Evolutionary conservation across 1,284 basidiomycete genomes (phyloP).

Genomic region (Pascua sp.): DNA sequence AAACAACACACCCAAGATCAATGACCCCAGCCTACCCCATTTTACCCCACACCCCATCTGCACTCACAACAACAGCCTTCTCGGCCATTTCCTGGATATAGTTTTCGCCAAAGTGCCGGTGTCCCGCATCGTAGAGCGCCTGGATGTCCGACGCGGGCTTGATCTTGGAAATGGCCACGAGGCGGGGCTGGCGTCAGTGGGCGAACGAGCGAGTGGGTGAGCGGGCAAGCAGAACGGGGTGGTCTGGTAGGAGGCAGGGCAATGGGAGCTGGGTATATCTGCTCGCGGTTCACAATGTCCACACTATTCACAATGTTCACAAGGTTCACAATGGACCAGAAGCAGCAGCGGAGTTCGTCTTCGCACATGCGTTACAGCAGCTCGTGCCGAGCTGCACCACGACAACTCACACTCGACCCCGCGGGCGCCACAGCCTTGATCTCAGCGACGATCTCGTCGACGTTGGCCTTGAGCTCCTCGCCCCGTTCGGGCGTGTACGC

Average conservation of each 20-base stretch:
- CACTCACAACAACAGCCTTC: constrained; percentile 70
- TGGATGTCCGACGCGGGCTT: constrained; percentile 85
- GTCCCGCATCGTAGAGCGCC: constrained; percentile 72
- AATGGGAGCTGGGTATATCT: too few species aligned
- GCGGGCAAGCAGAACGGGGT: too few species aligned
- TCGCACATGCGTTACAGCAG: neutral
- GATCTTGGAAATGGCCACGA: constrained; percentile 92
- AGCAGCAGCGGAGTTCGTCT: too few species aligned
- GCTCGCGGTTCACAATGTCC: too few species aligned
- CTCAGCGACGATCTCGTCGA: constrained; percentile 44
- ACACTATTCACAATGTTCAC: too few species aligned
- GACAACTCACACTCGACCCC: constrained; percentile 5
- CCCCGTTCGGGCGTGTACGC: constrained; percentile 43
- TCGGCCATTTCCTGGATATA: constrained; percentile 94
- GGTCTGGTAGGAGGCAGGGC: too few species aligned
- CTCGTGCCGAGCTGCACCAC: neutral
- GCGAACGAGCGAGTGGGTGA: too few species aligned
- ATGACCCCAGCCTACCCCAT: neutral
- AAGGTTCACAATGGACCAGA: neutral
- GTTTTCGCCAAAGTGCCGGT: constrained; percentile 94
- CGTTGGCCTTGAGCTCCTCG: constrained; percentile 48
- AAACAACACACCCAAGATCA: neutral
- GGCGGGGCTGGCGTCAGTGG: constrained; percentile 44
- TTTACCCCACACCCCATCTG: neutral
- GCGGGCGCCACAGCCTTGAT: constrained; percentile 22